phyloP scores from a whole-genome alignment of 306 rosid genomes.

The Medicago arabica region DNA sequence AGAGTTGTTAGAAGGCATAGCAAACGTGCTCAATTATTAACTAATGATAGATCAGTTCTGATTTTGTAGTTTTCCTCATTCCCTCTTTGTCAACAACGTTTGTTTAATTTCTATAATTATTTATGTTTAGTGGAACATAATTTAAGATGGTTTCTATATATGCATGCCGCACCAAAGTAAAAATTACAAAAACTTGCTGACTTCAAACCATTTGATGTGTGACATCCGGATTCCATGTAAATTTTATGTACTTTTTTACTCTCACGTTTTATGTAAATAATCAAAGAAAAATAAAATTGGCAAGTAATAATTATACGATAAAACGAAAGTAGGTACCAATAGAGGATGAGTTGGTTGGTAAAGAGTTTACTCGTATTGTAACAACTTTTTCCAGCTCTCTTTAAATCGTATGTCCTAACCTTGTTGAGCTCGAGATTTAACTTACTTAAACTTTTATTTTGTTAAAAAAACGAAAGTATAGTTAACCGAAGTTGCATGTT shows the following conservation, averaged over 20 bases:
- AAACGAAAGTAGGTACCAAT: too few species aligned
- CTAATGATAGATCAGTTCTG: not conserved
- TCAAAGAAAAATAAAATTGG: too few species aligned
- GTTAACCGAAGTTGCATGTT: not conserved
- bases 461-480: not conserved
- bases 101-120: not conserved
- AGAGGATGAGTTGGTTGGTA: too few species aligned
- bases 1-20: conserved; percentile 19
- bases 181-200: conserved; percentile 5
- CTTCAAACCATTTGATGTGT: conserved; percentile 29
- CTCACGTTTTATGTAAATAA: too few species aligned
- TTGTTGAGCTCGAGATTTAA: too few species aligned
- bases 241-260: not conserved
- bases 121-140: conserved; percentile 17
- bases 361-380: too few species aligned
- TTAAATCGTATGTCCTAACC: too few species aligned
- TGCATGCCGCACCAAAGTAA: conserved; percentile 10
- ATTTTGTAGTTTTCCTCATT: conserved; percentile 1
- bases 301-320: too few species aligned
- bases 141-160: conserved; percentile 1
- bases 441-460: too few species aligned
- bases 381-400: too few species aligned
- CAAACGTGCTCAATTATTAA: conserved; percentile 39
- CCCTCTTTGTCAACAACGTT: conserved; percentile 11
- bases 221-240: conserved; percentile 26